Conservation (phyloP, 2,329 filamentous ascomycete species). For the Trichoderma guizhouense region DNA sequence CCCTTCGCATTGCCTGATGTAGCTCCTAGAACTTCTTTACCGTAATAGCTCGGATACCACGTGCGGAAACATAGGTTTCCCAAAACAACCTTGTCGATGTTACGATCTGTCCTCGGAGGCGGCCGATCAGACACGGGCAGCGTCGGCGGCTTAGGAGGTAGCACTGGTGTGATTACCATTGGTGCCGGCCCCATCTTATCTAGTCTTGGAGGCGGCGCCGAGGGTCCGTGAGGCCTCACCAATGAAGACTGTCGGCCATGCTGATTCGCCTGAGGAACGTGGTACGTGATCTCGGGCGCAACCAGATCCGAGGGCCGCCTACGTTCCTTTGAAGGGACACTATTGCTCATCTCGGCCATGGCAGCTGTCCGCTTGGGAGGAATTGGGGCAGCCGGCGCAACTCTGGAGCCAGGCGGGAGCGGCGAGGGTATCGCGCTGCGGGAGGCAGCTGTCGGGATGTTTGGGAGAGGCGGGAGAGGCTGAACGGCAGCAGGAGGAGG, state of each 20-base stretch:
- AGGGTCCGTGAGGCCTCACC: conserved; percentile 34
- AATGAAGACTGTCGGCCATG: conserved; percentile 30
- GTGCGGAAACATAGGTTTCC: conserved; percentile 81
- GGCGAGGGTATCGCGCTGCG: not conserved
- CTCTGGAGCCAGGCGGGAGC: conserved; percentile 9
- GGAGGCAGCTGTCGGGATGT: not conserved
- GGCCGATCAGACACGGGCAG: conserved; percentile 30
- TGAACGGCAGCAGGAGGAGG: not conserved
- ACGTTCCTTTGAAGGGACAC: conserved; percentile 23
- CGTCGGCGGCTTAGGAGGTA: conserved; percentile 33
- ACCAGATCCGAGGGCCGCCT: conserved; percentile 35
- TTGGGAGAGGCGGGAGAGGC: not conserved
- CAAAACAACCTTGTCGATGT: conserved; percentile 82
- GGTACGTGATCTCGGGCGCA: conserved; percentile 41
- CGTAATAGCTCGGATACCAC: conserved; percentile 91
- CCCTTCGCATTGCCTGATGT: conserved; percentile 31
- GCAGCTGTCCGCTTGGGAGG: not conserved
- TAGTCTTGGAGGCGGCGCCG: conserved; percentile 31
- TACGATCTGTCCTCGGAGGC: conserved; percentile 57
- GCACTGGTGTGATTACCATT: conserved; percentile 18
- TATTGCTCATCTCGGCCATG: conserved; percentile 23
- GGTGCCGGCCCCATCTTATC: conserved; percentile 28
- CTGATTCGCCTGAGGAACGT: conserved; percentile 35
- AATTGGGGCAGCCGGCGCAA: not conserved
- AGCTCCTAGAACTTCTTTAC: conserved; percentile 64